Conservation (phyloP, 1,284 basidiomycete genomes). For the Pseudozyma sp. region DNA sequence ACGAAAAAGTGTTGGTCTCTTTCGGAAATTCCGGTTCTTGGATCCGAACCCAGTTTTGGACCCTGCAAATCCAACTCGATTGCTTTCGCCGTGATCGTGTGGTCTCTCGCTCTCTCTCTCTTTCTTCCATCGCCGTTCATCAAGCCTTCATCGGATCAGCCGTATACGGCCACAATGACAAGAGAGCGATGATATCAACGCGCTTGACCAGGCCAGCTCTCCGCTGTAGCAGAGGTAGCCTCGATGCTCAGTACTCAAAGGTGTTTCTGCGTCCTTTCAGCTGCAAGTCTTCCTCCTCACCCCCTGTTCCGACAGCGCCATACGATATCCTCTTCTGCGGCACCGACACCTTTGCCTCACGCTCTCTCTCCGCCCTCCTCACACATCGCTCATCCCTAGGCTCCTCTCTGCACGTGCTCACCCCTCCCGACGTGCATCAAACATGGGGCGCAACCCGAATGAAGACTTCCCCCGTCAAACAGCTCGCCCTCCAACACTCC, state of each 20-base stretch:
- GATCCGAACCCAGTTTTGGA: too few species aligned
- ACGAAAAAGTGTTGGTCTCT: too few species aligned
- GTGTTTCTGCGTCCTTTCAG: background rate
- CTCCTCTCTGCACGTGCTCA: slow-evolving; percentile 72
- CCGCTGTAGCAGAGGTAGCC: background rate
- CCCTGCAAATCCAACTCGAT: too few species aligned
- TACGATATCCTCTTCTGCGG: slow-evolving; percentile 67
- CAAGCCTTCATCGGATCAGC: too few species aligned
- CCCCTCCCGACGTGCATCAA: slow-evolving; percentile 72
- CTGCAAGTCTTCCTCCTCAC: background rate
- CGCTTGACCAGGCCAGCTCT: too few species aligned
- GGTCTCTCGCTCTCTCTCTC: too few species aligned
- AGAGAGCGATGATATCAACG: too few species aligned
- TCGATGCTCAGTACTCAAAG: background rate
- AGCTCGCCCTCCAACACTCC: slow-evolving; percentile 35
- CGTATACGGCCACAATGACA: too few species aligned
- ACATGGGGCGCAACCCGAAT: slow-evolving; percentile 60
- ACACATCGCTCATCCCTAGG: slow-evolving; percentile 2
- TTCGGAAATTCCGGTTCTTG: too few species aligned
- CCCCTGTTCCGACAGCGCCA: slow-evolving; percentile 21
- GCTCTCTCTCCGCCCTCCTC: slow-evolving; percentile 35
- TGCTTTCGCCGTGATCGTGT: too few species aligned
- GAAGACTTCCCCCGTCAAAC: slow-evolving; percentile 58
- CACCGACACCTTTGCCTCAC: slow-evolving; percentile 57
- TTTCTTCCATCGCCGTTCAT: too few species aligned